Conservation (phyloP, 2,329 filamentous ascomycete genomes). For the Aspergillus udagawae region DNA sequence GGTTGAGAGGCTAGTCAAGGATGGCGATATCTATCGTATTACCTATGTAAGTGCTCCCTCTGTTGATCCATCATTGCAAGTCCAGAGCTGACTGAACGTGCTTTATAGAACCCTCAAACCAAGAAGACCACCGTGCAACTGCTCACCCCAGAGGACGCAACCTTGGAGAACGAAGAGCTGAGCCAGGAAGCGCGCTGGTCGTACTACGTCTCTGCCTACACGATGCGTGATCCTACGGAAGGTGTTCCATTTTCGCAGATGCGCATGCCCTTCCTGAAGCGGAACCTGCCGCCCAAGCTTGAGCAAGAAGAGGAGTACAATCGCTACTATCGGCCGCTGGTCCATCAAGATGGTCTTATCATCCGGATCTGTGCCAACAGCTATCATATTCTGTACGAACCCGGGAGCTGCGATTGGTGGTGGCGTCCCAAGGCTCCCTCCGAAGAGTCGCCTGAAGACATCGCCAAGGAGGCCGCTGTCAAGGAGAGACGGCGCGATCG, state of each 20-base stretch:
- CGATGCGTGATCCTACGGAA: conserved; percentile 83
- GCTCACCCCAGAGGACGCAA: conserved; percentile 79
- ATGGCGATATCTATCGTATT: conserved; percentile 85
- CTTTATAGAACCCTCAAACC: conserved; percentile 59
- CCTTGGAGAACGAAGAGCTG: conserved; percentile 69
- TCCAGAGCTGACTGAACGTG: conserved; percentile 22
- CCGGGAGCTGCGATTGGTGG: conserved; percentile 67
- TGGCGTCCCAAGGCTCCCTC: conserved; percentile 44
- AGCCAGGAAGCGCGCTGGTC: conserved; percentile 69
- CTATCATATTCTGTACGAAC: conserved; percentile 74
- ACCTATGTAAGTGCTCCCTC: conserved; percentile 68
- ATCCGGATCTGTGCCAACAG: conserved; percentile 73
- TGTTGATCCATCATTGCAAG: not conserved
- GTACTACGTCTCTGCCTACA: conserved; percentile 91
- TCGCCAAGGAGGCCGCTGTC: conserved; percentile 32
- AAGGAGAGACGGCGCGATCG: conserved; percentile 44
- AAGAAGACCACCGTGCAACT: conserved; percentile 71
- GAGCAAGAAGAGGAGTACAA: conserved; percentile 59
- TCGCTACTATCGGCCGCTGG: conserved; percentile 51
- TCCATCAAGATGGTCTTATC: conserved; percentile 64
- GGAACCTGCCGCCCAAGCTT: conserved; percentile 63
- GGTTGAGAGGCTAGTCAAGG: conserved; percentile 88
- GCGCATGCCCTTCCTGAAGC: conserved; percentile 65
- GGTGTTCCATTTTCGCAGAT: conserved; percentile 64
- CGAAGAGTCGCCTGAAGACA: conserved; percentile 29